Conservation (phyloP, 2,329 filamentous ascomycete genomes). For the Byssothecium circinans region DNA sequence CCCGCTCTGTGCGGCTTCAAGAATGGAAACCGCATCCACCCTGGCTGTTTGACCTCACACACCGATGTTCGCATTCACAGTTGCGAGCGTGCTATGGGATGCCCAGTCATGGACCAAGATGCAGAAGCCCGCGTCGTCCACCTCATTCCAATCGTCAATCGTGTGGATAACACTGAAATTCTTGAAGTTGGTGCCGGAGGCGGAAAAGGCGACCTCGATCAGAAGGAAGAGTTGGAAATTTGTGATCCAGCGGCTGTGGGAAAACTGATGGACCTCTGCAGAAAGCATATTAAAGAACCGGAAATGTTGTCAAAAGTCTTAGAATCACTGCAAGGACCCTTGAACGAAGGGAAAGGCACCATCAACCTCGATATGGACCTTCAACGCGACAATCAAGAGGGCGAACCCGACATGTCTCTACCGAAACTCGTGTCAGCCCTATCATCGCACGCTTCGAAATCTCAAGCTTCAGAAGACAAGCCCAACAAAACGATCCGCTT, state of each 20-base stretch:
- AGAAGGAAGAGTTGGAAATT: conserved; percentile 66
- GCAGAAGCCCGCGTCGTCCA: conserved; percentile 75
- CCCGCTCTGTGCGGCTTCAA: no score
- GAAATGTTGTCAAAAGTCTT: conserved; percentile 40
- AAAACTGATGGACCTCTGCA: conserved; percentile 58
- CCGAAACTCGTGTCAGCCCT: conserved; percentile 38
- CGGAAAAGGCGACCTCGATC: conserved; percentile 73
- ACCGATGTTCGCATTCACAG: no score
- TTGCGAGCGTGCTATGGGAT: no score
- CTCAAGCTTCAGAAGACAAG: neutral
- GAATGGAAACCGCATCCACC: no score
- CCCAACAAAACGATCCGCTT: conserved; percentile 55
- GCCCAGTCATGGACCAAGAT: no score
- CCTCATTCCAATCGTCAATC: conserved; percentile 77
- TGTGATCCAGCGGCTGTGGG: conserved; percentile 52
- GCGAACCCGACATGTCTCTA: conserved; percentile 30
- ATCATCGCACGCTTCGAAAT: conserved; percentile 15
- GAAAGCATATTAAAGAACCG: conserved; percentile 40
- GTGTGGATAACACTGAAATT: conserved; percentile 64
- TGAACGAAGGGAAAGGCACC: conserved; percentile 18
- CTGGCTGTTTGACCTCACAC: conserved; percentile 71
- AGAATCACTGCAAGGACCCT: conserved; percentile 33
- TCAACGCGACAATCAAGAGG: conserved; percentile 23
- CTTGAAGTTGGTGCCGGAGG: conserved; percentile 77
- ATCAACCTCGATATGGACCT: conserved; percentile 33